Evolutionary conservation across 352 stramenopile genomes (phyloP), one percentile per base, ranked within the genome.

Genomic region (Pythium vanterpoolii): DNA sequence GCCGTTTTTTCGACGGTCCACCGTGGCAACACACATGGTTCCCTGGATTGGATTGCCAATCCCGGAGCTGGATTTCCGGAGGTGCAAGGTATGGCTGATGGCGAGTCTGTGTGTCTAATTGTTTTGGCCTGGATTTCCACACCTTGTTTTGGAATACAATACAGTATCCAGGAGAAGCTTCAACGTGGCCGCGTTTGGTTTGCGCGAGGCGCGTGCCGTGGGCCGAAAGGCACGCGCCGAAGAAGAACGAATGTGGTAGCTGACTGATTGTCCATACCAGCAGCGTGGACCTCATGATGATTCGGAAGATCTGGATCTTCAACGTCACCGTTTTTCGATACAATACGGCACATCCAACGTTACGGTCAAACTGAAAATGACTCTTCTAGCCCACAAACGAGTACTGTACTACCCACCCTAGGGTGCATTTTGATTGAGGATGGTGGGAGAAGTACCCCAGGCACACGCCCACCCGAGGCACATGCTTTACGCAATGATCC

Each of bases 1-100:
- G 34, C 24, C n/a, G n/a, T 7, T 48, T 57, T 54, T 54, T 45
- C 39, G 51, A 58, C 27, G 51, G 39, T 58, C 26, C 38, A 39
- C 10, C 26, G n/a, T n/a, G n/a, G n/a, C n/a, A n/a, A n/a, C n/a
- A 36, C 7, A 11, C 16, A 8, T 43, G 48, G 48, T 34, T 30
- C 34, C 19, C 34, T 42, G 34, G 34, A 42, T 42, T 38, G 33
- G 39, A 26, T 38, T 38, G 10, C 16, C 16, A n/a, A n/a, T 11
- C 23, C 44, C 9, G 27, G 6, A 27, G 13, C 34, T 39, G 33
- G 21, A 26, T 56, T 56, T 56, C 38, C 49, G 34, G 38, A 56
- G 30, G 31, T 45, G 10, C 33, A 21, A 54, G n/a, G n/a, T n/a
- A n/a, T n/a, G n/a, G n/a, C n/a, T n/a, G n/a, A n/a, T n/a, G n/a